Evolutionary conservation across 2,329 filamentous ascomycete species (phyloP).

Genomic region (Neopestalotiopsis rosae): DNA sequence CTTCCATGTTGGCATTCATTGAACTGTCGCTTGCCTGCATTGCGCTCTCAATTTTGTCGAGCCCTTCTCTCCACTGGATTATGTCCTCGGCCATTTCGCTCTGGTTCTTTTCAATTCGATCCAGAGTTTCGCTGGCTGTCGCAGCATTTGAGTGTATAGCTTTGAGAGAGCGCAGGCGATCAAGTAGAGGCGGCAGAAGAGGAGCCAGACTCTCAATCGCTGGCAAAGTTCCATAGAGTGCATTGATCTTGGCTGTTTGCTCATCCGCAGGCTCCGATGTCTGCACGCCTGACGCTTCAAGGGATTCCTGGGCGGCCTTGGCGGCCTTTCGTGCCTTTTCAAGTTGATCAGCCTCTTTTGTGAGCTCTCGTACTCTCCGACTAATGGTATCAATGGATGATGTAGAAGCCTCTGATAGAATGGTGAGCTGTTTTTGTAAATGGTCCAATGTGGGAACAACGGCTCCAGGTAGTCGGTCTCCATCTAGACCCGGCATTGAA

Average conservation of each 20-base stretch:
- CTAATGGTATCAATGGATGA: slow-evolving; percentile 76
- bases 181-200: slow-evolving; percentile 82
- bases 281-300: slow-evolving; percentile 52
- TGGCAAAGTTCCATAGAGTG: slow-evolving; percentile 85
- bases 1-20: slow-evolving; percentile 79
- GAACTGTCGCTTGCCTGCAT: slow-evolving; percentile 72
- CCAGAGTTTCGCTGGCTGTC: slow-evolving; percentile 77
- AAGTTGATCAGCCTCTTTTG: slow-evolving; percentile 74
- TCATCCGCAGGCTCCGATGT: slow-evolving; percentile 54
- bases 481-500: slow-evolving; percentile 65
- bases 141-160: slow-evolving; percentile 88
- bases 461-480: slow-evolving; percentile 64
- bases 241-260: slow-evolving; percentile 85
- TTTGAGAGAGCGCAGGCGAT: slow-evolving; percentile 82
- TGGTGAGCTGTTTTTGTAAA: slow-evolving; percentile 80
- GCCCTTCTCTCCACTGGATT: slow-evolving; percentile 81
- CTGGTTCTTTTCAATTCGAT: slow-evolving; percentile 79
- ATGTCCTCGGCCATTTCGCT: slow-evolving; percentile 84
- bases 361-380: slow-evolving; percentile 71
- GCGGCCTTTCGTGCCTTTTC: slow-evolving; percentile 69
- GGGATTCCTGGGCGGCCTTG: slow-evolving; percentile 64
- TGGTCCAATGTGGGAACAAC: slow-evolving; percentile 83
- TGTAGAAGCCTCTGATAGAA: slow-evolving; percentile 74
- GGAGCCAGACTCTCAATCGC: slow-evolving; percentile 88
- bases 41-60: slow-evolving; percentile 78